Evolutionary conservation across 305 asterid species (phyloP).

Genomic region (Plantago lanceolata): DNA sequence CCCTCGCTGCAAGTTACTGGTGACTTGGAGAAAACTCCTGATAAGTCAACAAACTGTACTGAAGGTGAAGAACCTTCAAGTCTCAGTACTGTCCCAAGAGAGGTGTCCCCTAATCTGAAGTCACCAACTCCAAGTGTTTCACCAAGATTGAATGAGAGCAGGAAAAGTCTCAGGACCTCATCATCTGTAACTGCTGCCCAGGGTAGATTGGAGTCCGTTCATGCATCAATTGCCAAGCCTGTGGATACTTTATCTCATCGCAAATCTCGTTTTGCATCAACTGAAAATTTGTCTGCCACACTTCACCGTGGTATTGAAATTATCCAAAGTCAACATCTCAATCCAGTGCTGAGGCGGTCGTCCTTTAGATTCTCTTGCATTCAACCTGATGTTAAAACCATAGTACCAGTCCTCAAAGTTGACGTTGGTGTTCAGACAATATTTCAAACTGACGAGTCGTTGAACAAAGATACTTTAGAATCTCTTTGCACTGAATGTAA

Average conservation of each 20-base stretch:
- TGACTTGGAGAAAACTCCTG: conserved; percentile 34
- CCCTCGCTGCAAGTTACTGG: conserved; percentile 27
- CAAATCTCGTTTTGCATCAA: conserved; percentile 55
- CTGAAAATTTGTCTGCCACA: conserved; percentile 75
- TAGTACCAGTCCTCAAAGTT: conserved; percentile 55
- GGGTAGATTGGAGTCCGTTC: conserved; percentile 33
- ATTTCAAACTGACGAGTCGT: conserved; percentile 33
- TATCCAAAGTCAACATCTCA: conserved; percentile 57
- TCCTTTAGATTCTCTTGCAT: conserved; percentile 71
- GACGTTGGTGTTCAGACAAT: conserved; percentile 85
- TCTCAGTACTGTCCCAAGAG: conserved; percentile 34
- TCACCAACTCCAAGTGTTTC: conserved; percentile 89
- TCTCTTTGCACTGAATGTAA: conserved; percentile 69
- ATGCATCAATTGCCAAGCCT: conserved; percentile 47
- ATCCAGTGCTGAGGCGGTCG: conserved; percentile 64
- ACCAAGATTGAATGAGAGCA: conserved; percentile 56
- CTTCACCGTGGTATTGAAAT: conserved; percentile 86
- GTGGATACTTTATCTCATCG: conserved; percentile 40
- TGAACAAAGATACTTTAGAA: conserved; percentile 27
- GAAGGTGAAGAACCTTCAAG: conserved; percentile 37
- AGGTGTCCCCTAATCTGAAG: conserved; percentile 47
- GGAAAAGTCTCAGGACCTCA: conserved; percentile 83
- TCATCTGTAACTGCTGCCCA: conserved; percentile 54
- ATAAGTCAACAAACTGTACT: conserved; percentile 33
- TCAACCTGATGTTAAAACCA: conserved; percentile 50